Percentiles rank a stretch among this genome's conserved stretches.
These are phyloP conservation scores for Phlegmacium glaucopus DNA, from an alignment of 768 basidiomycete genomes.

Conservation along the genomic window DNA sequence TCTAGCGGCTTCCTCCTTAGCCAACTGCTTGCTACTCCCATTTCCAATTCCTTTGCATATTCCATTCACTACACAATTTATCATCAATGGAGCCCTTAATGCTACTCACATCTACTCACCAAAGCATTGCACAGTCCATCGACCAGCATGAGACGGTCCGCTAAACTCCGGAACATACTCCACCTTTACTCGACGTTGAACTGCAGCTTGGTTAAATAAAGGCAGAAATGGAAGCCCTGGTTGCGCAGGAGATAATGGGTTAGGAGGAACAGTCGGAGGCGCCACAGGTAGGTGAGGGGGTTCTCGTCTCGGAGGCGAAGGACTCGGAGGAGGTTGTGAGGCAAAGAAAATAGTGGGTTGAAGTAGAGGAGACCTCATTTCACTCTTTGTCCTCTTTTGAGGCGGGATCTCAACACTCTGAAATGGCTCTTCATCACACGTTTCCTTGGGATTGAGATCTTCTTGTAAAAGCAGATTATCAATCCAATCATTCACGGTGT, in stretches of 20 bases:
- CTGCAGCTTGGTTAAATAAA: conserved; percentile 70
- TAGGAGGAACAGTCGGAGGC: conserved; percentile 26
- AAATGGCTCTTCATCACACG: conserved; percentile 10
- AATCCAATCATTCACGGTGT: conserved; percentile 56
- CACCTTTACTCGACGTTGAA: conserved; percentile 59
- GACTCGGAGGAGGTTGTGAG: conserved; percentile 24
- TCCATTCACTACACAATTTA: conserved; percentile 52
- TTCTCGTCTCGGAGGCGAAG: conserved; percentile 16
- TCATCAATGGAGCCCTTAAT: neutral
- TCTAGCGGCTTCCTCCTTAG: conserved; percentile 75
- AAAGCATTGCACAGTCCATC: conserved; percentile 64
- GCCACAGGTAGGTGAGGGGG: conserved; percentile 9
- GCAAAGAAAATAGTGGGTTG: conserved; percentile 24
- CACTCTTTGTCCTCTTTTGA: conserved; percentile 41
- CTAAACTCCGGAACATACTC: conserved; percentile 57
- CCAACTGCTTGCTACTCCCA: conserved; percentile 70
- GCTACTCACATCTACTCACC: conserved; percentile 37
- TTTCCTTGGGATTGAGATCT: conserved; percentile 11
- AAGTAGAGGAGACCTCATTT: conserved; percentile 22
- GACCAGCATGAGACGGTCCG: conserved; percentile 66
- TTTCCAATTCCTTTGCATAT: conserved; percentile 61
- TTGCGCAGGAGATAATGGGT: conserved; percentile 64
- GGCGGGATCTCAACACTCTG: conserved; percentile 27
- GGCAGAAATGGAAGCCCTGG: conserved; percentile 64
- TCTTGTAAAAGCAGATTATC: conserved; percentile 33